Percentiles rank a stretch among this genome's conserved stretches.
Evolutionary conservation across 768 basidiomycete genomes (phyloP).

Genomic region (Chlorophyllum brunneum): DNA sequence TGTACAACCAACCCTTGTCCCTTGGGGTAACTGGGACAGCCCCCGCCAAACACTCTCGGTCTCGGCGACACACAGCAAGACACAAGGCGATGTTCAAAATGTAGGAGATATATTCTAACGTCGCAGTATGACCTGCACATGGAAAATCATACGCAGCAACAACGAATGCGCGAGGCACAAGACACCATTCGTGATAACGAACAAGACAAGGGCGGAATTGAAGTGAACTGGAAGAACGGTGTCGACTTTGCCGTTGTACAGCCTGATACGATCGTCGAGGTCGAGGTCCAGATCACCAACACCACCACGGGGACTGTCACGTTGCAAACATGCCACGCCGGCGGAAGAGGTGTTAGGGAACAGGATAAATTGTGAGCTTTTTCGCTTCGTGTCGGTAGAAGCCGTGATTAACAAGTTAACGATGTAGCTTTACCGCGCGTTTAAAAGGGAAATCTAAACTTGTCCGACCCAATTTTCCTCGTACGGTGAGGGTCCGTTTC

Average conservation of each 20-base stretch:
- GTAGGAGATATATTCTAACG: slow-evolving; percentile 20
- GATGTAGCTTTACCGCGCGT: slow-evolving; percentile 28
- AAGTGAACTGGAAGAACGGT: slow-evolving; percentile 34
- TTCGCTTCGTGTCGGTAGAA: not conserved
- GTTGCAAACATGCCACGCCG: slow-evolving; percentile 22
- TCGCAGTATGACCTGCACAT: slow-evolving; percentile 24
- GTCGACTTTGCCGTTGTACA: slow-evolving; percentile 48
- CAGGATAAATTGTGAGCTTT: slow-evolving; percentile 22
- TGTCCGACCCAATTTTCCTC: slow-evolving; percentile 20
- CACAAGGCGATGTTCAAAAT: slow-evolving; percentile 21
- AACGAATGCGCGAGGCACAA: slow-evolving; percentile 24
- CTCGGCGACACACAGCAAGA: not conserved
- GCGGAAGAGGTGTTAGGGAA: slow-evolving; percentile 18
- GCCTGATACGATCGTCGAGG: slow-evolving; percentile 24
- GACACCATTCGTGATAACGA: slow-evolving; percentile 37
- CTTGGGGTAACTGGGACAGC: not conserved
- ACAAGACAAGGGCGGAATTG: slow-evolving; percentile 43
- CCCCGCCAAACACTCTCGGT: not conserved
- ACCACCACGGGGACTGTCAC: slow-evolving; percentile 15
- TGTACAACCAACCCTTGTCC: not conserved
- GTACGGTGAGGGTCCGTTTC: slow-evolving; percentile 28
- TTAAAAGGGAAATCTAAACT: slow-evolving; percentile 28
- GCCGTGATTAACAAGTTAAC: not conserved
- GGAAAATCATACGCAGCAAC: slow-evolving; percentile 25
- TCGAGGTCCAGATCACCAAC: slow-evolving; percentile 23